Percentiles rank a stretch among this genome's conserved stretches.
Evolutionary conservation across 257 asterid genomes (phyloP).

Genomic region (Fraxinus quadrangulata): DNA sequence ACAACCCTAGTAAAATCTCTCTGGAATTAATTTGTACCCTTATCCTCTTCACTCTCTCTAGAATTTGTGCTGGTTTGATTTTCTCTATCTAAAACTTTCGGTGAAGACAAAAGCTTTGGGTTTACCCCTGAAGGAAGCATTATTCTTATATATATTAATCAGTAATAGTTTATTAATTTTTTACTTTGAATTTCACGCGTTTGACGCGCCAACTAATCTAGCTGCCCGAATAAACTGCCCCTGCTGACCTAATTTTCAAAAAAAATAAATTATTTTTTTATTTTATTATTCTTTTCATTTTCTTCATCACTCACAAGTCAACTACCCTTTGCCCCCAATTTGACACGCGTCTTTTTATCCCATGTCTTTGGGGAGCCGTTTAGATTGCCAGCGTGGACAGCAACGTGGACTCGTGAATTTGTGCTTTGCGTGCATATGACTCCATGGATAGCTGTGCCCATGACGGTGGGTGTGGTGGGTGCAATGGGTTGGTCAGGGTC

Average conservation of each 20-base stretch:
- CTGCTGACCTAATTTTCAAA: slow-evolving; percentile 26
- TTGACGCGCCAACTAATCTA: slow-evolving; percentile 7
- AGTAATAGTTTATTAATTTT: slow-evolving; percentile 2
- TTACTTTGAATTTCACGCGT: slow-evolving; percentile 1
- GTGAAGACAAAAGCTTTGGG: slow-evolving; percentile 27
- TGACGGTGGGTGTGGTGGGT: slow-evolving; percentile 8
- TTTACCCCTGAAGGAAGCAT: not conserved
- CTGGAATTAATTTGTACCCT: not conserved
- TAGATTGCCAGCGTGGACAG: slow-evolving; percentile 42
- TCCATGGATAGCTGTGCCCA: slow-evolving; percentile 27
- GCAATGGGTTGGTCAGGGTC: not conserved
- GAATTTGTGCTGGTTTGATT: not conserved
- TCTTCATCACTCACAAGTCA: slow-evolving; percentile 17
- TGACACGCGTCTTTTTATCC: slow-evolving; percentile 35
- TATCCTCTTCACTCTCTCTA: slow-evolving; percentile 29
- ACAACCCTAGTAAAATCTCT: not conserved
- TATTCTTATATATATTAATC: slow-evolving; percentile 28
- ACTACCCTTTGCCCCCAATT: not conserved
- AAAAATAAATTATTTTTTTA: not conserved
- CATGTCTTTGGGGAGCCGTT: slow-evolving; percentile 22
- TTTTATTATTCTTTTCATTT: not conserved
- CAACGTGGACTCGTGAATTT: slow-evolving; percentile 38
- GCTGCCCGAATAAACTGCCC: slow-evolving; percentile 36
- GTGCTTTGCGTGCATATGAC: slow-evolving; percentile 65
- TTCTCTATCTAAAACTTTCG: slow-evolving; percentile 40